These are phyloP conservation scores for Agaricus bisporus DNA, from an alignment of 768 basidiomycete species.

Conservation along the genomic window DNA sequence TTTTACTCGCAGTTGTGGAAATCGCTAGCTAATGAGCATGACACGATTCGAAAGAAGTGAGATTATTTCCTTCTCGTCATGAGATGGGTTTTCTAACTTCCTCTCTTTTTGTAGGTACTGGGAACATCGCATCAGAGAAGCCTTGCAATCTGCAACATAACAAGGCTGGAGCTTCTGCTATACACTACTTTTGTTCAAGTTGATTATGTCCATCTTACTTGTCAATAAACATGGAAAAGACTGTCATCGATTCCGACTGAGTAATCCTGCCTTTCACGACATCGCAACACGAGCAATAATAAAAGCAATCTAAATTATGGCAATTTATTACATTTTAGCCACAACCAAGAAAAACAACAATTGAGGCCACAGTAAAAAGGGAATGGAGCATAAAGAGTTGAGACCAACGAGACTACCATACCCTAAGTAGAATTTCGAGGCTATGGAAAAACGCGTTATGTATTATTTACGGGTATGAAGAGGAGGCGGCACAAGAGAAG, in stretches of 20 bases:
- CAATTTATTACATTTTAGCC: slow-evolving; percentile 7
- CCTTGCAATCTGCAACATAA: slow-evolving; percentile 17
- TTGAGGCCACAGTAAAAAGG: neutral
- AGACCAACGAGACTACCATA: too few relatives aligned
- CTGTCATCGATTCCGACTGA: neutral
- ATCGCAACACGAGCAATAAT: too few relatives aligned
- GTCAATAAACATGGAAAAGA: neutral
- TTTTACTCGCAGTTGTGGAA: slow-evolving; percentile 53
- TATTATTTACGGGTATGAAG: neutral
- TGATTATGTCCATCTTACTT: neutral
- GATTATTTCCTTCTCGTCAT: slow-evolving; percentile 1
- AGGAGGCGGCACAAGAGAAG: neutral
- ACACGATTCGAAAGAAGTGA: slow-evolving; percentile 73
- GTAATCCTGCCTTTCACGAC: neutral
- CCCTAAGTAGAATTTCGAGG: neutral
- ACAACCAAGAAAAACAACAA: neutral
- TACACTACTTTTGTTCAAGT: neutral
- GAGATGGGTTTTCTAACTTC: neutral
- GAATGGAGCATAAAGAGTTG: neutral
- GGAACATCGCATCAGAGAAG: slow-evolving; percentile 65
- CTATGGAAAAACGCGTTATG: neutral
- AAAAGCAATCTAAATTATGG: slow-evolving; percentile 4
- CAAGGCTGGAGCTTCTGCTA: neutral
- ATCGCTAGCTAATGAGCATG: slow-evolving; percentile 60
- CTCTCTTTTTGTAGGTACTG: slow-evolving; percentile 52